Evolutionary conservation across 768 basidiomycete species (phyloP), one percentile per base, ranked within the genome.

Genomic region (Mycena venus): DNA sequence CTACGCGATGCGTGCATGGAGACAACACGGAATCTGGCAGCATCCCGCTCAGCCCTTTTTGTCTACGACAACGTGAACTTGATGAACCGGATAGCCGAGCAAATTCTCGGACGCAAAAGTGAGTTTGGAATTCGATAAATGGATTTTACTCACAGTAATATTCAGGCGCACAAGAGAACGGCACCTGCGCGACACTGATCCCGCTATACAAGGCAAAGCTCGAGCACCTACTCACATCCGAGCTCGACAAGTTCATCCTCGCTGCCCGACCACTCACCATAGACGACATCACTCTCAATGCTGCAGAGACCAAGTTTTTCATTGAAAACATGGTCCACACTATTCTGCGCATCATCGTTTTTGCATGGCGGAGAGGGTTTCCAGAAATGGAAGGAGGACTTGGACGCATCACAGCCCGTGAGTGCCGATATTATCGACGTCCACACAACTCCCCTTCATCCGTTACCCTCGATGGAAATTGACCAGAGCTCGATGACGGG

Each of bases 111-210:
- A 31, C 40, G 44, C 15, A 63, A 44, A 29, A 49, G 62, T 63
- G 21, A 44, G 44, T 25, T 29, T 29, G 12, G 8, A 9, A 7
- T 6, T 44, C 42, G 14, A 17, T 15, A 44, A 15, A 11, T 1
- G 19, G 19, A 44, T 29, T 9, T 15, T n/a, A 10, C 19, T 8
- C 19, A 32, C n/a, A n/a, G n/a, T n/a, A n/a, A n/a, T 32, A 15
- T 9, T 11, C 69, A 70, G 79, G 77, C 65, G 61, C 82, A 2
- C 79, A 78, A 32, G 77, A 83, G 47, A 83, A 81, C 55, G 81
- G 82, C 2, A 75, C 82, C 6, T 82, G 81, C 62, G 78, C 77
- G 6, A 82, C 83, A 1, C 61, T 74, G 0, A 75, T 77, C 9
- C 66, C 70, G 0, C 74, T 83, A 0, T 77, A 61, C 23, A 69